A percentile compares a stretch with the other conserved stretches of the same genome.
Evolutionary conservation across 305 asterid genomes (phyloP).

Genomic region (Fraxinus nigra): DNA sequence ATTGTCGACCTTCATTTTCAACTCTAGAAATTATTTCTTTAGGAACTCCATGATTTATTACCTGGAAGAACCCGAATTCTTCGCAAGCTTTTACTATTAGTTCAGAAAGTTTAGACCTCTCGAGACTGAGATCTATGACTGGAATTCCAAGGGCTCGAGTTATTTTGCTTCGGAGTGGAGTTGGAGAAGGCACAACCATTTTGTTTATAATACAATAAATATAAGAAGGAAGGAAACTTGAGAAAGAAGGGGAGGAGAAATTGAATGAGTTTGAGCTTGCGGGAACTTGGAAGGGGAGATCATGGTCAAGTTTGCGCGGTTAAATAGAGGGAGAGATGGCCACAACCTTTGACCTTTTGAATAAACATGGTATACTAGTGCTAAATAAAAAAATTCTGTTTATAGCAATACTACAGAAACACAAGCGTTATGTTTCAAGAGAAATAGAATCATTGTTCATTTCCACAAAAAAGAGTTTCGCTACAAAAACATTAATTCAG

Average conservation of each 20-base stretch:
- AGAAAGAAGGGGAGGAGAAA: slow-evolving; percentile 7
- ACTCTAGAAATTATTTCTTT: slow-evolving; percentile 29
- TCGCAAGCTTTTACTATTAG: slow-evolving; percentile 48
- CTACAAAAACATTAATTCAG: background rate
- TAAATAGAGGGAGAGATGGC: slow-evolving; percentile 32
- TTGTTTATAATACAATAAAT: background rate
- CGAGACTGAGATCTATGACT: slow-evolving; percentile 42
- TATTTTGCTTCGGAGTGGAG: slow-evolving; percentile 37
- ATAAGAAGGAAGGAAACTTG: background rate
- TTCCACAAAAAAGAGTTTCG: background rate
- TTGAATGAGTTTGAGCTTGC: background rate
- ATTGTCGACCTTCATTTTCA: slow-evolving; percentile 37
- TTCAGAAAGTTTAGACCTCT: slow-evolving; percentile 28
- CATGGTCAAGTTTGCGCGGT: slow-evolving; percentile 28
- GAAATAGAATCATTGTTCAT: background rate
- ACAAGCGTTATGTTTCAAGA: background rate
- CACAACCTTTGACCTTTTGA: background rate
- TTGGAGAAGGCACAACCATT: slow-evolving; percentile 35
- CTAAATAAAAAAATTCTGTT: background rate
- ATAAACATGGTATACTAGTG: background rate
- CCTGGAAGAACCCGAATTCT: slow-evolving; percentile 61
- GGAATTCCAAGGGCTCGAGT: slow-evolving; percentile 42
- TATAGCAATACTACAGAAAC: background rate
- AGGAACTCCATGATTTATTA: slow-evolving; percentile 53
- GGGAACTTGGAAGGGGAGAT: slow-evolving; percentile 15